Conservation (phyloP, 1,139 yeast genomes). For the Zygosaccharomyces pseudobailii region DNA sequence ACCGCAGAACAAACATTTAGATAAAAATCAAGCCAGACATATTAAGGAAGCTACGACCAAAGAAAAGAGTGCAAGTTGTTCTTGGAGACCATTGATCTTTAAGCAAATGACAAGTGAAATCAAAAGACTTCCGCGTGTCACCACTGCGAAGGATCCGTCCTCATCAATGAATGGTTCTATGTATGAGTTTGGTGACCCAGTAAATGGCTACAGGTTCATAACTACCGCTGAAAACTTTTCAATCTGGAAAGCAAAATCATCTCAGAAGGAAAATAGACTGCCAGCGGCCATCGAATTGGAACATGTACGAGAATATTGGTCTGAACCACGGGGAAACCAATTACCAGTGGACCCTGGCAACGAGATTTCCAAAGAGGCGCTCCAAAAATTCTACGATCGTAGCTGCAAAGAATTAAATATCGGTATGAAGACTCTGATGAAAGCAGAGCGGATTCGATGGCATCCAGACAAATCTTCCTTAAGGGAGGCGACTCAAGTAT, state of each 20-base stretch:
- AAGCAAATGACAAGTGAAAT: background rate
- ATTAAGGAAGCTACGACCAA: background rate
- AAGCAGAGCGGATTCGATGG: constrained; percentile 56
- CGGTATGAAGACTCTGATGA: constrained; percentile 35
- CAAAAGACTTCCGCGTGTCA: background rate
- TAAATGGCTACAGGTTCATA: constrained; percentile 13
- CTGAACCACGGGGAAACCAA: background rate
- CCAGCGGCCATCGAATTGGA: background rate
- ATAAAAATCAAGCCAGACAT: background rate
- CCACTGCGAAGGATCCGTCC: background rate
- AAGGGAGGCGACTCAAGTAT: constrained; percentile 34
- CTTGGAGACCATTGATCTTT: background rate
- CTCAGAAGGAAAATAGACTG: background rate
- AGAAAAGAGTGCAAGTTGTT: background rate
- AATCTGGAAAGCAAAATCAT: background rate
- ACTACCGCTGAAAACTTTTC: constrained; percentile 7
- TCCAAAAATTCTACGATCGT: constrained; percentile 27
- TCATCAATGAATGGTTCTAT: background rate
- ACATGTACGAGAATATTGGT: constrained; percentile 2
- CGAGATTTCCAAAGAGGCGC: constrained; percentile 15
- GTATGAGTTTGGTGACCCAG: constrained; percentile 9
- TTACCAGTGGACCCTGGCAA: constrained; percentile 2
- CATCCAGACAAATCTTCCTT: constrained; percentile 52
- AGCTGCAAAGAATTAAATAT: constrained; percentile 2
- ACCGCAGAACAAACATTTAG: background rate